Percentiles rank a stretch among this genome's conserved stretches.
These are phyloP conservation scores for Fusarium hainanense DNA, from an alignment of 2,329 filamentous ascomycete genomes.

Conservation along the genomic window DNA sequence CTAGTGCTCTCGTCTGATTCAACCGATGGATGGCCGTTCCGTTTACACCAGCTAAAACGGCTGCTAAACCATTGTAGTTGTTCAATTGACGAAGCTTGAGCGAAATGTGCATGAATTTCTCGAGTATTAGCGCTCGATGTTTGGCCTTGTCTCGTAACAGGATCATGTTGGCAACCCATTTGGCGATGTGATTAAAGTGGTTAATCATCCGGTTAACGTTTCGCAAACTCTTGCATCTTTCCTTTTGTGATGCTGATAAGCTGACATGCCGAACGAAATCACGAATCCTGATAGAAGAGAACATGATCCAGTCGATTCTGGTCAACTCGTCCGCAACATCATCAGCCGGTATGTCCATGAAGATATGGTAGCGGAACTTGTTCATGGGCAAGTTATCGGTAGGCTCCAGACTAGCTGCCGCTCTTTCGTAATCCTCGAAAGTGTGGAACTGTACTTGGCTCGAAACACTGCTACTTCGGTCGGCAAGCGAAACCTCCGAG, in stretches of 20 bases:
- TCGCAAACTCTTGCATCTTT: slow-evolving; percentile 79
- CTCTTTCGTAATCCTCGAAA: slow-evolving; percentile 82
- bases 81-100: slow-evolving; percentile 88
- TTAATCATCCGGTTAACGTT: slow-evolving; percentile 95
- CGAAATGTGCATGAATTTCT: slow-evolving; percentile 95
- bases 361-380: slow-evolving; percentile 88
- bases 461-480: slow-evolving; percentile 53
- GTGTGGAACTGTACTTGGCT: slow-evolving; percentile 70
- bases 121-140: slow-evolving; percentile 88
- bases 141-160: slow-evolving; percentile 95
- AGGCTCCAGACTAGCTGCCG: slow-evolving; percentile 78
- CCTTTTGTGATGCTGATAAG: slow-evolving; percentile 75
- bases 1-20: slow-evolving; percentile 79
- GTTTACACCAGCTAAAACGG: slow-evolving; percentile 91
- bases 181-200: slow-evolving; percentile 88
- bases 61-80: slow-evolving; percentile 97
- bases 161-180: slow-evolving; percentile 85
- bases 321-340: slow-evolving; percentile 92
- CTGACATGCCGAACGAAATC: slow-evolving; percentile 94
- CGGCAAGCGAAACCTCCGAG: slow-evolving; percentile 57
- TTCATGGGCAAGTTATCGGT: slow-evolving; percentile 75
- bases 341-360: slow-evolving; percentile 88
- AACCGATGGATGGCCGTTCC: slow-evolving; percentile 87
- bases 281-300: slow-evolving; percentile 90
- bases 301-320: slow-evolving; percentile 98